Evolutionary conservation across 768 basidiomycete species (phyloP).

Genomic region (Fomitopsis serialis): DNA sequence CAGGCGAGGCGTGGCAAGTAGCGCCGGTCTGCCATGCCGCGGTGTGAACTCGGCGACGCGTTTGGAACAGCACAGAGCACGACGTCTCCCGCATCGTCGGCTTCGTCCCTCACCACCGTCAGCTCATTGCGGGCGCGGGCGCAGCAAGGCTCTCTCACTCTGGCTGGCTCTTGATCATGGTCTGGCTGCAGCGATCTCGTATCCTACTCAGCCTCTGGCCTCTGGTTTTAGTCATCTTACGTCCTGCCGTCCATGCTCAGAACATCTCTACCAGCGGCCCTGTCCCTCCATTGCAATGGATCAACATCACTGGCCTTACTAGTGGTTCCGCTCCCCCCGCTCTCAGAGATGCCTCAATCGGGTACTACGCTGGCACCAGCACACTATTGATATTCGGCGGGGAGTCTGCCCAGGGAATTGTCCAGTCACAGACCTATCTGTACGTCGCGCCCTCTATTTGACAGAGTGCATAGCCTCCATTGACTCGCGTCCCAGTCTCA

Average conservation of each 20-base stretch:
- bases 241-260: conserved; percentile 33
- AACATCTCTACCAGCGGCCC: conserved; percentile 47
- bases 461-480: conserved; percentile 1
- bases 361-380: conserved; percentile 42
- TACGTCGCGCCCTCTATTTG: conserved; percentile 27
- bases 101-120: conserved; percentile 12
- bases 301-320: conserved; percentile 56
- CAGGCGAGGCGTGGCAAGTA: background rate
- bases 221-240: conserved; percentile 17
- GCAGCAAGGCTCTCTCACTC: conserved; percentile 8
- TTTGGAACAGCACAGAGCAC: conserved; percentile 12
- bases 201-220: conserved; percentile 13
- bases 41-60: conserved; percentile 4
- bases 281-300: conserved; percentile 63
- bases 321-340: conserved; percentile 55
- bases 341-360: conserved; percentile 69
- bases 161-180: conserved; percentile 11
- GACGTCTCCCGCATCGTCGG: conserved; percentile 8
- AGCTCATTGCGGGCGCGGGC: conserved; percentile 23
- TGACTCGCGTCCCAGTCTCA: conserved; percentile 38
- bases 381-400: conserved; percentile 73
- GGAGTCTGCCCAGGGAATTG: conserved; percentile 58
- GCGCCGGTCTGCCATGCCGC: background rate
- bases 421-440: conserved; percentile 65
- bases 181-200: background rate